A percentile compares a stretch with the other conserved stretches of the same genome.
phyloP scores from a whole-genome alignment of 371 early-diverging fungal genomes.

The Haplosporangium sp. region DNA sequence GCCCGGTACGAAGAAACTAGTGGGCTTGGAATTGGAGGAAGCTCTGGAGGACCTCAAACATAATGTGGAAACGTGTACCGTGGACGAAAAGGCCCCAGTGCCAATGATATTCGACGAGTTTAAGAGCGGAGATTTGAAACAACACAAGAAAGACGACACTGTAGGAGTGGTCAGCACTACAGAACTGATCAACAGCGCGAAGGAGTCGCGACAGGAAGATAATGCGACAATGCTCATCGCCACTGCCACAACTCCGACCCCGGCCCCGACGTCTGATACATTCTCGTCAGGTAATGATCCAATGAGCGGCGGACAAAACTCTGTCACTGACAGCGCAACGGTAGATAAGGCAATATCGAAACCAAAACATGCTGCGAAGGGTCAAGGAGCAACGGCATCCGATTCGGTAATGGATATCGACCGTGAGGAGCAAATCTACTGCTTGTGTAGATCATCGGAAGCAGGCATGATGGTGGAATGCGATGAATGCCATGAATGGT shows the following conservation, averaged over 20 bases:
- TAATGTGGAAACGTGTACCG: conserved; percentile 42
- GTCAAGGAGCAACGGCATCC: background rate
- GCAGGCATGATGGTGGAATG: conserved; percentile 83
- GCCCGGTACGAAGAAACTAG: conserved; percentile 10
- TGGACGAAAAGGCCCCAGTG: conserved; percentile 19
- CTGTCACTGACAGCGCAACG: too few relatives aligned
- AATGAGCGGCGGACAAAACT: too few relatives aligned
- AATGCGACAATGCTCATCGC: too few relatives aligned
- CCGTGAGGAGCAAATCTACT: conserved; percentile 57
- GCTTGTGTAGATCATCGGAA: conserved; percentile 71
- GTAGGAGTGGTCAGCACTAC: background rate
- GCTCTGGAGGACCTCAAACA: conserved; percentile 37
- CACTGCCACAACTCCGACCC: too few relatives aligned
- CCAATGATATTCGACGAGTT: conserved; percentile 1
- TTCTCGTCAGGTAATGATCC: too few relatives aligned
- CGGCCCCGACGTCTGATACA: too few relatives aligned
- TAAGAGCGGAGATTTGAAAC: background rate
- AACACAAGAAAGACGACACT: too few relatives aligned
- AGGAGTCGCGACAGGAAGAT: background rate
- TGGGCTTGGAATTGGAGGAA: conserved; percentile 28
- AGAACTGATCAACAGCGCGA: background rate
- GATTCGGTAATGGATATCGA: conserved; percentile 18
- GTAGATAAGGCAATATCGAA: background rate
- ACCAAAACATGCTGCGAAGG: background rate
- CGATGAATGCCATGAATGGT: conserved; percentile 84